Percentiles rank a stretch among this genome's conserved stretches.
Conservation (phyloP, 106 monocot genomes). For the Iris macrosiphon region DNA sequence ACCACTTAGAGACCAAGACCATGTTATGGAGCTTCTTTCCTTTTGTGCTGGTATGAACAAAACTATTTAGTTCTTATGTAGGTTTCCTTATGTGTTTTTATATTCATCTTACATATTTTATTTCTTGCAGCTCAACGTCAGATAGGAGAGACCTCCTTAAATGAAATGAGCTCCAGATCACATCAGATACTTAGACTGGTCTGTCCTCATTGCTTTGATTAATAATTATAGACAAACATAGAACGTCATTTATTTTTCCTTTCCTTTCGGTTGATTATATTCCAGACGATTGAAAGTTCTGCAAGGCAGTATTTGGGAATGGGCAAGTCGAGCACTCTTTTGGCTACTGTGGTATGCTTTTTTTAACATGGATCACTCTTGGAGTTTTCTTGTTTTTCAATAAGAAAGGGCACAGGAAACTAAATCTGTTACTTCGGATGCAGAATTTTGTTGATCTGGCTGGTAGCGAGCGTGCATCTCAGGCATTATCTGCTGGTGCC, state of each 20-base stretch:
- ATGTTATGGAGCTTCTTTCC: slow-evolving; percentile 53
- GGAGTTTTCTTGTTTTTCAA: not conserved
- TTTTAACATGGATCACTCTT: not conserved
- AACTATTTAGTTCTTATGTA: not conserved
- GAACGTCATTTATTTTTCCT: not conserved
- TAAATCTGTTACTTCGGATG: slow-evolving; percentile 5
- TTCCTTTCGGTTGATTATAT: not conserved
- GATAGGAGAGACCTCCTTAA: slow-evolving; percentile 63
- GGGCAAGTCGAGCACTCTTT: slow-evolving; percentile 38
- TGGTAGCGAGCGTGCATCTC: slow-evolving; percentile 73
- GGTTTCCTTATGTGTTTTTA: not conserved
- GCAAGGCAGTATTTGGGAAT: slow-evolving; percentile 20
- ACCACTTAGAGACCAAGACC: slow-evolving; percentile 34
- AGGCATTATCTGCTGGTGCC: slow-evolving; percentile 46
- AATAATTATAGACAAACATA: not conserved
- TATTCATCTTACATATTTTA: not conserved
- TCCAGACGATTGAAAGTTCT: slow-evolving; percentile 61
- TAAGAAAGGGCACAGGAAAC: not conserved
- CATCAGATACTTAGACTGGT: slow-evolving; percentile 84
- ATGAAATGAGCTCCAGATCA: slow-evolving; percentile 80
- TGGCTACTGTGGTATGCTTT: slow-evolving; percentile 54
- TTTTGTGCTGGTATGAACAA: slow-evolving; percentile 43
- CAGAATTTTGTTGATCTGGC: slow-evolving; percentile 84
- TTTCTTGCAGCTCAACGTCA: slow-evolving; percentile 57
- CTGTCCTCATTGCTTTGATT: not conserved